Evolutionary conservation across 2,329 filamentous ascomycete genomes (phyloP).

Genomic region (Paracamarosporium sp.): DNA sequence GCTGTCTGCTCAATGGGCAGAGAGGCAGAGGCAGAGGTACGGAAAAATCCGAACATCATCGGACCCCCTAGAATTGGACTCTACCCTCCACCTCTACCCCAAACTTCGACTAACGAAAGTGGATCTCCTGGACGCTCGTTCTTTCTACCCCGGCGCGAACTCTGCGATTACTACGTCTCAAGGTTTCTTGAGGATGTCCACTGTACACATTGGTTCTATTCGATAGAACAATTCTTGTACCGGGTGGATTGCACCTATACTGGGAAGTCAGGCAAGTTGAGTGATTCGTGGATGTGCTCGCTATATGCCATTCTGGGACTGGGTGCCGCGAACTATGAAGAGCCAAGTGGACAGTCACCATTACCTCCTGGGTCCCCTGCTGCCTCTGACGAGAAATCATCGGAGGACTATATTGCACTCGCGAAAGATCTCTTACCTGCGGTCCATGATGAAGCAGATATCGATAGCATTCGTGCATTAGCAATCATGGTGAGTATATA

Average conservation of each 20-base stretch:
- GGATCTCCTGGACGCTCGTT: slow-evolving; percentile 22
- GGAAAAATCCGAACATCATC: slow-evolving; percentile 36
- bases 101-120: slow-evolving; percentile 25
- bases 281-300: slow-evolving; percentile 46
- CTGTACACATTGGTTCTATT: slow-evolving; percentile 46
- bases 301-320: slow-evolving; percentile 45
- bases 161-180: slow-evolving; percentile 39
- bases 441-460: slow-evolving; percentile 45
- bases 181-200: slow-evolving; percentile 45
- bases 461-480: slow-evolving; percentile 46
- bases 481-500: slow-evolving; percentile 37
- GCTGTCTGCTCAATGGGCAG: slow-evolving; percentile 41
- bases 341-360: slow-evolving; percentile 28
- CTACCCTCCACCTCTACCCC: slow-evolving; percentile 37
- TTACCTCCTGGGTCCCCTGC: slow-evolving; percentile 23
- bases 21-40: slow-evolving; percentile 6
- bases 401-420: slow-evolving; percentile 41
- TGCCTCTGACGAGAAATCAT: slow-evolving; percentile 30
- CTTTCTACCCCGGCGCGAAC: slow-evolving; percentile 38
- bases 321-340: slow-evolving; percentile 32
- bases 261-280: slow-evolving; percentile 18
- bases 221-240: slow-evolving; percentile 39
- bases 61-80: slow-evolving; percentile 34
- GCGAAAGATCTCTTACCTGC: slow-evolving; percentile 41
- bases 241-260: slow-evolving; percentile 43